Conservation (phyloP, 2,329 filamentous ascomycete genomes). For the Calonectria montana region DNA sequence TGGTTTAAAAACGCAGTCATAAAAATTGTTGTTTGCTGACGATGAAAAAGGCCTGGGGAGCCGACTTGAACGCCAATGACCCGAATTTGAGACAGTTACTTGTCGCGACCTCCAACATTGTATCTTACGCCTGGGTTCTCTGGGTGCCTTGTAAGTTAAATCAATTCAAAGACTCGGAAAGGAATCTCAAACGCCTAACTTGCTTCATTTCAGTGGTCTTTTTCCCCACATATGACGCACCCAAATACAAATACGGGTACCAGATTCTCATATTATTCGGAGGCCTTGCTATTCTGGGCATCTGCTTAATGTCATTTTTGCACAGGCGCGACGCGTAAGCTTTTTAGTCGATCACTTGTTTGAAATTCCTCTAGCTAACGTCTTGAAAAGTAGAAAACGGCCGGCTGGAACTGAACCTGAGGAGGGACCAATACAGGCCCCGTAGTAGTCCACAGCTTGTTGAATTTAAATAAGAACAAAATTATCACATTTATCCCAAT, state of each 20-base stretch:
- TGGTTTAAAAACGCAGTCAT: background rate
- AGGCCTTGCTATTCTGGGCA: background rate
- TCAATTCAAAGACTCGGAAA: background rate
- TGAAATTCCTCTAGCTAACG: background rate
- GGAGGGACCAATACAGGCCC: background rate
- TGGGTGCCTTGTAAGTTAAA: background rate
- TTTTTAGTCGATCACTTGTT: rapidly evolving
- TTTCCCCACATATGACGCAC: background rate
- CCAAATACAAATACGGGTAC: conserved; percentile 1
- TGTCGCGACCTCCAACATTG: background rate
- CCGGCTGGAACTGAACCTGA: background rate
- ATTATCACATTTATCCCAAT: too few relatives aligned
- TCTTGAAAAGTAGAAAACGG: background rate
- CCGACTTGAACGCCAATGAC: background rate
- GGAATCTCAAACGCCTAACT: background rate
- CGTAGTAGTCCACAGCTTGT: background rate
- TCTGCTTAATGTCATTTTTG: background rate
- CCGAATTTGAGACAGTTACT: background rate
- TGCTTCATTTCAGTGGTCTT: background rate
- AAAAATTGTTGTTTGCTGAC: background rate
- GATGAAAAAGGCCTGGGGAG: background rate
- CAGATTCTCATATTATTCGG: background rate
- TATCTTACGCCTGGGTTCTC: conserved; percentile 2
- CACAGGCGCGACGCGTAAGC: background rate
- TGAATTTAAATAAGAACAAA: too few relatives aligned